Percentiles rank a stretch among this genome's conserved stretches.
phyloP scores from a whole-genome alignment of 2,329 filamentous ascomycete species.

The Elsinoe batatas region DNA sequence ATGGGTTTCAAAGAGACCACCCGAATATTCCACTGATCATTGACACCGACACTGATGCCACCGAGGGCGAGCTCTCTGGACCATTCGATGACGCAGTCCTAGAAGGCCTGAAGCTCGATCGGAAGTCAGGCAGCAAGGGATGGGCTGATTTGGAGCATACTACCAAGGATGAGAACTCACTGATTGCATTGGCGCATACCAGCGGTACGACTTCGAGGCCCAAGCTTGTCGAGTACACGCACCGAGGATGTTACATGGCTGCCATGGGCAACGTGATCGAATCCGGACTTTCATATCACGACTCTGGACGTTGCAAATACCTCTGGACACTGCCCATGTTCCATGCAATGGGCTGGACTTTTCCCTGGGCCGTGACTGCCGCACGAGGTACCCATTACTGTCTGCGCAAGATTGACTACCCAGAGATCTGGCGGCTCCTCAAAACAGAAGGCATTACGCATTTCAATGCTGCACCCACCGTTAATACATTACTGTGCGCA shows the following conservation, averaged over 20 bases:
- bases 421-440: constrained; percentile 79
- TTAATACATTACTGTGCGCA: constrained; percentile 86
- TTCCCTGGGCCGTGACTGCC: constrained; percentile 64
- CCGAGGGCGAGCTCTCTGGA: constrained; percentile 62
- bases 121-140: constrained; percentile 52
- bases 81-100: constrained; percentile 75
- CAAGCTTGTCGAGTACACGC: constrained; percentile 88
- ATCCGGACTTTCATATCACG: constrained; percentile 64
- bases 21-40: constrained; percentile 61
- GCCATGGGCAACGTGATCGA: constrained; percentile 80
- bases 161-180: constrained; percentile 63
- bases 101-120: constrained; percentile 68
- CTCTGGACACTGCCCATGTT: constrained; percentile 91
- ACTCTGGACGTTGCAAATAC: constrained; percentile 48
- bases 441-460: constrained; percentile 84
- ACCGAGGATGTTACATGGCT: constrained; percentile 78
- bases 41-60: constrained; percentile 74
- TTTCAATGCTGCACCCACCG: constrained; percentile 91
- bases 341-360: constrained; percentile 47
- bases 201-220: constrained; percentile 84
- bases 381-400: constrained; percentile 93
- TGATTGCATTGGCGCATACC: constrained; percentile 85
- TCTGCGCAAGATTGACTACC: constrained; percentile 88
- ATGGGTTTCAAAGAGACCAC: constrained; percentile 51
- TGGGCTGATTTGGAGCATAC: constrained; percentile 70